Percentiles rank a stretch among this genome's conserved stretches.
phyloP scores from a whole-genome alignment of 805 yeast species.

The Monosporozyma yasuniensis region DNA sequence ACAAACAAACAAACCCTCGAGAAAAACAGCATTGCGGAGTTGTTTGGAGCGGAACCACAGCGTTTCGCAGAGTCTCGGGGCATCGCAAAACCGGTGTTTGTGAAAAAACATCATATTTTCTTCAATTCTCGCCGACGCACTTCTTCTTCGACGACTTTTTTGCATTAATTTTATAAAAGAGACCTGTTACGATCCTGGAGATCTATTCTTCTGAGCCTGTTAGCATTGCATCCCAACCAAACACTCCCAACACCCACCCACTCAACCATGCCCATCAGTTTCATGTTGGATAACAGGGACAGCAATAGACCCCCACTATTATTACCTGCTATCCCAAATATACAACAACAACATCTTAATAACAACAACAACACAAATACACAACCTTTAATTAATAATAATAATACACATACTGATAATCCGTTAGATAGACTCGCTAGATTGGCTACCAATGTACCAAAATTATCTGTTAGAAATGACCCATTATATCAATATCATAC shows the following conservation, averaged over 20 bases:
- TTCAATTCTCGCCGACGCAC: neutral
- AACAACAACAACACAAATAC: neutral
- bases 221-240: neutral
- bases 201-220: too few species aligned
- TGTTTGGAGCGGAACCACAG: too few species aligned
- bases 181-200: too few species aligned
- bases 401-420: neutral
- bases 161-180: too few species aligned
- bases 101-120: too few species aligned
- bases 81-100: neutral
- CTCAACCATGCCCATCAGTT: constrained; percentile 15
- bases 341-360: neutral
- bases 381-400: neutral
- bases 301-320: constrained; percentile 25
- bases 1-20: too few species aligned
- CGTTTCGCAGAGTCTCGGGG: neutral
- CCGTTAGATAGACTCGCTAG: constrained; percentile 15
- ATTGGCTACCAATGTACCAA: constrained; percentile 18
- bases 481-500: neutral
- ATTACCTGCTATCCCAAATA: constrained; percentile 14
- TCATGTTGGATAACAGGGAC: constrained; percentile 22
- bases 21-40: too few species aligned
- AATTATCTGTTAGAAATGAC: constrained; percentile 2
- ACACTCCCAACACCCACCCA: too few species aligned
- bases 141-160: neutral